Base-by-base conservation (phyloP, 164 flowering plant genomes). In the Cinnamomum chago region DNA sequence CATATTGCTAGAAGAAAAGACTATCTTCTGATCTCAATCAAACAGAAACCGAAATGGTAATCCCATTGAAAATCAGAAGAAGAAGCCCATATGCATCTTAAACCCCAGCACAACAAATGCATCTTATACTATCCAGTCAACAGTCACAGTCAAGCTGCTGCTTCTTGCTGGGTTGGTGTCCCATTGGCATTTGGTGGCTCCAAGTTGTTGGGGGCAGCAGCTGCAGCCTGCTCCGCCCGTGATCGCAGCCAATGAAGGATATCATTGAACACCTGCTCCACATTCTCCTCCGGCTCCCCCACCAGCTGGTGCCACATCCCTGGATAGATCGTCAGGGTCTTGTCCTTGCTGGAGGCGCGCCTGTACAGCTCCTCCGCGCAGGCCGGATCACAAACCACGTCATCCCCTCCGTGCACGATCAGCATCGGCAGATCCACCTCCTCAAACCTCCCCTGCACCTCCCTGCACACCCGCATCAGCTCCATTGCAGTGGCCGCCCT, bases 231-330 rank as follows among this genome's bases (percentile, higher is more conserved):
- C 52, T 72, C 73, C 4, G 93, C 91, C 58, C 93, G 80, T 3
- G 55, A 72, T 23, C 55, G 69, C 5, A 93, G 87, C 99, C 99
- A 95, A 24, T 87, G 86, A 30, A 89, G 67, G 58, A 91, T 73
- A 0, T 90, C 95, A 15, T 92, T 92, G 64, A 88, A 96, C 52
- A 94, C 97, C 78, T 80, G 58, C 73, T 94, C 97, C 22, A 96
- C 98, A 62, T 84, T 79, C 80, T 91, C 97, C 27, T 91, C 83
- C 0, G 91, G 81, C 80, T 96, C 99, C 0, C 98, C 99, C 2
- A 90, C 77, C 76, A 95, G 67, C 88, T 91, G 98, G 77, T 95
- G 98, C 94, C 92, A 91, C 98, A 92, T 85, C 4, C 94, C 97
- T 0, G 87, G 88, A 47, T 91, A 89, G 0, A 95, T 83, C 83